A percentile compares a stretch with the other conserved stretches of the same genome.
Conservation (phyloP, 495 filamentous ascomycete species). For the Recurvomyces mirabilis region DNA sequence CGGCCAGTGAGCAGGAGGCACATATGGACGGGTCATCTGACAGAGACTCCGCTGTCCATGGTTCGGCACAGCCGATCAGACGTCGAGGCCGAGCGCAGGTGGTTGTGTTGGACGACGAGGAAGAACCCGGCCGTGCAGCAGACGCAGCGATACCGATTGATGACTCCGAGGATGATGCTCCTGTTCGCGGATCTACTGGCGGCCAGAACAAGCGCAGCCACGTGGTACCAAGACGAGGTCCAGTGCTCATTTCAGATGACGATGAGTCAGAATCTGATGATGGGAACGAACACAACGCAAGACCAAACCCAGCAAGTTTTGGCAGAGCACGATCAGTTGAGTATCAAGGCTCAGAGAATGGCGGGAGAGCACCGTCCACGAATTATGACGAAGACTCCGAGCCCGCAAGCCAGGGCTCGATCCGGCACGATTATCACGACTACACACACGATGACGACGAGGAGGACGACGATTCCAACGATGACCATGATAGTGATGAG, state of each 20-base stretch:
- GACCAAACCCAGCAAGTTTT: not conserved
- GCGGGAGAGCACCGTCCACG: not conserved
- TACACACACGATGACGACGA: slow-evolving; percentile 1
- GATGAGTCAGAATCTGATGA: slow-evolving; percentile 11
- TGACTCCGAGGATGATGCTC: slow-evolving; percentile 17
- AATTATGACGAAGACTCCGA: not conserved
- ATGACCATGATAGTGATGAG: too few species aligned
- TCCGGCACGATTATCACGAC: slow-evolving; percentile 2
- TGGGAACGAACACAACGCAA: slow-evolving; percentile 2
- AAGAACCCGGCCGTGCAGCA: slow-evolving; percentile 1
- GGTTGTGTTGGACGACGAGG: slow-evolving; percentile 17
- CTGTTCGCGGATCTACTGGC: slow-evolving; percentile 4
- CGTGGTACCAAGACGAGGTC: not conserved
- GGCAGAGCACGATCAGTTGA: too few species aligned
- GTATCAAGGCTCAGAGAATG: not conserved
- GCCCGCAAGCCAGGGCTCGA: not conserved
- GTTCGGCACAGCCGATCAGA: not conserved
- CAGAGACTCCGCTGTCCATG: slow-evolving; percentile 5
- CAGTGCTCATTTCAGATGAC: slow-evolving; percentile 9
- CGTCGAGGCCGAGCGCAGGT: not conserved
- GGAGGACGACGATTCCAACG: slow-evolving; percentile 1
- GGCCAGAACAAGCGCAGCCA: slow-evolving; percentile 7
- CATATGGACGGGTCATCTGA: not conserved
- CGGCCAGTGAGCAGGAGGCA: not conserved
- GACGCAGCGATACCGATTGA: not conserved